phyloP scores from a whole-genome alignment of 176 grass and related monocot species.

The Phoenix dactylifera region DNA sequence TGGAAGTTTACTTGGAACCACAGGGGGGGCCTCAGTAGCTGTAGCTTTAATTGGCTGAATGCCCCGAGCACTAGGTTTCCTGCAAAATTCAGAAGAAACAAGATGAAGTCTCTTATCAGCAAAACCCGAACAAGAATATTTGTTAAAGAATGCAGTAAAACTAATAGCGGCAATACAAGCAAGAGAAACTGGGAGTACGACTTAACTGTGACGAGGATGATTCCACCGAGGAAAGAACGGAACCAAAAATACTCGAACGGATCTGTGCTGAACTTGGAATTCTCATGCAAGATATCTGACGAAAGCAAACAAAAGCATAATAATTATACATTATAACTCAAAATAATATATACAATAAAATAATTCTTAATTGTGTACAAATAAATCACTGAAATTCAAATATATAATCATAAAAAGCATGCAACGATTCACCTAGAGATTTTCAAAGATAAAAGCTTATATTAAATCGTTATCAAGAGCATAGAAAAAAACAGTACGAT shows the following conservation, averaged over 20 bases:
- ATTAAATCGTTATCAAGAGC: too few relatives aligned
- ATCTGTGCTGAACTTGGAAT: neutral
- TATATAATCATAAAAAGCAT: too few relatives aligned
- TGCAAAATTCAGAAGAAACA: neutral
- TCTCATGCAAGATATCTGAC: neutral
- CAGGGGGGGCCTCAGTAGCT: neutral
- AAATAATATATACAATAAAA: too few relatives aligned
- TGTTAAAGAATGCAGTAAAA: neutral
- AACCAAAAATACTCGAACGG: neutral
- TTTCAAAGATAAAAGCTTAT: too few relatives aligned
- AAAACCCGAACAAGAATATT: neutral
- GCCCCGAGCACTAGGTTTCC: neutral
- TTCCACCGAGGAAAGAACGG: neutral
- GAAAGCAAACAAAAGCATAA: too few relatives aligned
- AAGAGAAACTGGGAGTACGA: neutral
- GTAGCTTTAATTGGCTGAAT: neutral
- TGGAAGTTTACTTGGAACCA: neutral
- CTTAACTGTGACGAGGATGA: neutral
- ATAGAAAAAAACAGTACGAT: too few relatives aligned
- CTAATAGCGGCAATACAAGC: neutral
- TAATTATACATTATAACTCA: too few relatives aligned
- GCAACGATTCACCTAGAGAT: too few relatives aligned
- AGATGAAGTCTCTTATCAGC: neutral
- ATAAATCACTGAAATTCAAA: too few relatives aligned
- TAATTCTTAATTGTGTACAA: too few relatives aligned